Base-by-base conservation (phyloP, 169 alveolate species). In the Cytauxzoon felis region DNA sequence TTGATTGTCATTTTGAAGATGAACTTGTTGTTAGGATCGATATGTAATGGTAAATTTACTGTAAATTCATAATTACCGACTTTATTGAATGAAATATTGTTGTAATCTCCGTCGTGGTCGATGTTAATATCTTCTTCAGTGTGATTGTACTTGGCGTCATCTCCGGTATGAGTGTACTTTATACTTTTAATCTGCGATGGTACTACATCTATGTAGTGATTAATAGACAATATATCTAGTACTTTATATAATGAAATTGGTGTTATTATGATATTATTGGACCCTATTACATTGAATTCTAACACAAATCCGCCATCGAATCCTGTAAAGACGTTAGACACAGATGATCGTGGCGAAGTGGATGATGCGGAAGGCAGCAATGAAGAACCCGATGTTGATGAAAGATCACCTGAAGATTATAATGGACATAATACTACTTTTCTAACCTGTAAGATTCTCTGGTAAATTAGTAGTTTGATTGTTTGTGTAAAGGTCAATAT, bases 141-240 rank as follows among this genome's bases (percentile, higher is more conserved):
- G n/a, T 19, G 62, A 19, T 36, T 36, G 59, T n/a, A 3, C 18
- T n/a, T 18, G 23, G 24, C 43, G 21, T 7, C 29, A 16, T 18
- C 2, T 32, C 27, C 76, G 21, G 16, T 33, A 1, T 21, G 54
- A n/a, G 21, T 9, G 11, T 41, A n/a, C 33, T 26, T 21, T 27
- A 71, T 49, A 8, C 49, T 42, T 19, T 19, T 26, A 3, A 71
- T 21, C 23, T 71, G 78, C 0, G 52, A 59, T 1, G 82, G 82
- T 21, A 71, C 27, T 11, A 71, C 5, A 42, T 71, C 82, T 9
- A 60, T 50, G n/a, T 47, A 13, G 18, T 71, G 67, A 8, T 32
- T 34, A 29, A 27, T 71, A n/a, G 82, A 48, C 1, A 71, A 38
- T 11, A 45, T 29, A 41, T 71, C 82, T 9, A 71, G 66, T 11